Base-by-base conservation (phyloP, 1,284 basidiomycete genomes). In the Nidula niveotomentosa region DNA sequence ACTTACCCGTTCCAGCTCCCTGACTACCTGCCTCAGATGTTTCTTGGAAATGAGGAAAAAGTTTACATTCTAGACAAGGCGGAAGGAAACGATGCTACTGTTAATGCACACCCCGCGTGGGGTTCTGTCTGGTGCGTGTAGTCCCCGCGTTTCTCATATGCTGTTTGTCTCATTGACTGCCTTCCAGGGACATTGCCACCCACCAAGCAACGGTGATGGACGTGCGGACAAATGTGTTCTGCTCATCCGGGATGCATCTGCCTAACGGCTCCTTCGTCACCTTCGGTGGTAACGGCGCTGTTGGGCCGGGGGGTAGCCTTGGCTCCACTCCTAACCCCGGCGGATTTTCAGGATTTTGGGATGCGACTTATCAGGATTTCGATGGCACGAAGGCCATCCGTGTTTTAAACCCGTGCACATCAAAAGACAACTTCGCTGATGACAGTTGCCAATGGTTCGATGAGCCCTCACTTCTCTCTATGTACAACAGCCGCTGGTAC, bases 401-500 rank as follows among this genome's bases (percentile, higher is more conserved):
- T 57, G 72, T 94, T 58, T 76, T 96, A 45, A 85, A 88, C 60
- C 87, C 91, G 1, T 94, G 92, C 67, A 80, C 77, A 13, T 76
- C 78, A 56, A 64, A 78, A 35, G 80, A 86, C 59, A 65, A 81
- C 58, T 74, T 80, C 54, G 59, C 70, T n/a, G 72, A 74, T 15
- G 2, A 78, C 3, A 62, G 75, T 1, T 95, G 93, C 64, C 76
- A 88, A 58, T 94, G 92, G 92, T 86, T 84, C 63, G 92, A 96
- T 69, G 79, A 93, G 54, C 76, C 85, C 0, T 73, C 75, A 0
- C 60, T 81, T 0, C 76, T 92, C 41, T 77, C 85, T 43, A 93
- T 96, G 87, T 84, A 91, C 59, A 83, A 79, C 53, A 74, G 83
- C 60, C 83, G 94, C 15, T 96, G 93, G 94, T 96, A 96, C 61